These are phyloP conservation scores for Ganoderma boninense DNA, from an alignment of 1,284 basidiomycete species.

Conservation along the genomic window DNA sequence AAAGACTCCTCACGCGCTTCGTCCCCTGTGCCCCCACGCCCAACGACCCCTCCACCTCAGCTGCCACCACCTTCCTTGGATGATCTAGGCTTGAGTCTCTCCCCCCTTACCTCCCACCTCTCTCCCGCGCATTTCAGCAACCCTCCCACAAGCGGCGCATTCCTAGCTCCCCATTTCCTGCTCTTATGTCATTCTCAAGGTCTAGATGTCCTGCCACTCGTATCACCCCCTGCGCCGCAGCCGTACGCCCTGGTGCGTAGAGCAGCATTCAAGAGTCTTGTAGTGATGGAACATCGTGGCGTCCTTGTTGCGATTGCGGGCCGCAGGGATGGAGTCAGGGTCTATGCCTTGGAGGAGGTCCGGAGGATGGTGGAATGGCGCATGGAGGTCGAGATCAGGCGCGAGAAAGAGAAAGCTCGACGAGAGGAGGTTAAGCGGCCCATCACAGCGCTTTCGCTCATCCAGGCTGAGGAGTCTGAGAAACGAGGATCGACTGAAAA, in stretches of 20 bases:
- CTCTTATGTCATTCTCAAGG: constrained; percentile 84
- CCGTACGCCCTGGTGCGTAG: constrained; percentile 82
- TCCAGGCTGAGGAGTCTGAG: constrained; percentile 34
- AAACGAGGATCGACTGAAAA: constrained; percentile 38
- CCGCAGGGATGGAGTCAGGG: constrained; percentile 81
- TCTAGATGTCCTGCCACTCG: constrained; percentile 78
- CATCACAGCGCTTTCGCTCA: constrained; percentile 27
- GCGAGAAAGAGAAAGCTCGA: constrained; percentile 72
- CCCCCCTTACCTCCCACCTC: constrained; percentile 69
- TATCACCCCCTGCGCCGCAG: constrained; percentile 73
- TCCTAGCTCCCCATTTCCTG: constrained; percentile 81
- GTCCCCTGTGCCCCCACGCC: constrained; percentile 59
- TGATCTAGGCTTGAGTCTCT: constrained; percentile 79
- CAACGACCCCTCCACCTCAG: constrained; percentile 72
- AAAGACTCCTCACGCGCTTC: constrained; percentile 53
- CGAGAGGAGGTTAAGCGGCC: constrained; percentile 70
- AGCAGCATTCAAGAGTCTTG: constrained; percentile 83
- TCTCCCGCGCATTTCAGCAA: constrained; percentile 79
- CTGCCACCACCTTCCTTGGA: constrained; percentile 72
- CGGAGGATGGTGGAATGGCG: constrained; percentile 86
- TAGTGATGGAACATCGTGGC: constrained; percentile 88
- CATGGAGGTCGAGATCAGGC: constrained; percentile 77
- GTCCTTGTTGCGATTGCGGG: constrained; percentile 87
- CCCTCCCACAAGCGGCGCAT: constrained; percentile 78
- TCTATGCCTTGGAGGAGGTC: constrained; percentile 85